A percentile compares a stretch with the other conserved stretches of the same genome.
Conservation (phyloP, 176 grass and related monocot species). For the Phoenix dactylifera region DNA sequence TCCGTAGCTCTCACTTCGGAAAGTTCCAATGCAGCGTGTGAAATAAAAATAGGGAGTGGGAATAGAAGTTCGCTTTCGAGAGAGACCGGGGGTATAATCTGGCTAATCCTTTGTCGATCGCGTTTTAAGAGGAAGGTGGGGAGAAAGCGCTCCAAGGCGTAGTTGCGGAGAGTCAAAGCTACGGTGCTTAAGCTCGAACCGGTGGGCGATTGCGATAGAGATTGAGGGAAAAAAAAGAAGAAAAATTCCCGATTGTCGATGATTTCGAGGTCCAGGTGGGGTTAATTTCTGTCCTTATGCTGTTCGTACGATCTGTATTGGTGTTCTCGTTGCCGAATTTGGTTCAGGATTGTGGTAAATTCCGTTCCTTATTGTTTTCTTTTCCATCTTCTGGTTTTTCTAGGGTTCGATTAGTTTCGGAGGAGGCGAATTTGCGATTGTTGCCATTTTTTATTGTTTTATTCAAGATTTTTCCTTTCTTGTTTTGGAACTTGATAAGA, state of each 20-base stretch:
- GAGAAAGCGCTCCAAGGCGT: background rate
- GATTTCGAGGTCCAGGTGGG: slow-evolving; percentile 8
- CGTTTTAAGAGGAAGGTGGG: slow-evolving; percentile 6
- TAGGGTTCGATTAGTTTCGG: background rate
- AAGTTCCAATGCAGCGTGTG: no score
- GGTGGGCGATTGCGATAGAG: background rate
- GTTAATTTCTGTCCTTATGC: background rate
- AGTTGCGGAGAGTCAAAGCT: slow-evolving; percentile 20
- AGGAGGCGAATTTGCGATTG: background rate
- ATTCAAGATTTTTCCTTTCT: background rate
- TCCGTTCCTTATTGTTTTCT: background rate
- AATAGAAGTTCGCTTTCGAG: no score
- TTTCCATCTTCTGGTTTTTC: background rate
- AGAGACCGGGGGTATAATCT: no score
- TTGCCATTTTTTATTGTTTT: background rate
- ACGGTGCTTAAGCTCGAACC: slow-evolving; percentile 1
- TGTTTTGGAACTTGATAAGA: background rate
- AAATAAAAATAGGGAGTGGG: no score
- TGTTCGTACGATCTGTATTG: background rate
- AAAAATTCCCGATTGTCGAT: background rate
- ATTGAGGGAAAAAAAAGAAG: background rate
- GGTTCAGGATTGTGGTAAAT: background rate
- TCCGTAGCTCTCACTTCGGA: no score
- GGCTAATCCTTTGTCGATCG: background rate
- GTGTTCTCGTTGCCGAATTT: background rate